These are phyloP conservation scores for Hypoxylon crocopeplum DNA, from an alignment of 495 filamentous ascomycete species.

Conservation along the genomic window DNA sequence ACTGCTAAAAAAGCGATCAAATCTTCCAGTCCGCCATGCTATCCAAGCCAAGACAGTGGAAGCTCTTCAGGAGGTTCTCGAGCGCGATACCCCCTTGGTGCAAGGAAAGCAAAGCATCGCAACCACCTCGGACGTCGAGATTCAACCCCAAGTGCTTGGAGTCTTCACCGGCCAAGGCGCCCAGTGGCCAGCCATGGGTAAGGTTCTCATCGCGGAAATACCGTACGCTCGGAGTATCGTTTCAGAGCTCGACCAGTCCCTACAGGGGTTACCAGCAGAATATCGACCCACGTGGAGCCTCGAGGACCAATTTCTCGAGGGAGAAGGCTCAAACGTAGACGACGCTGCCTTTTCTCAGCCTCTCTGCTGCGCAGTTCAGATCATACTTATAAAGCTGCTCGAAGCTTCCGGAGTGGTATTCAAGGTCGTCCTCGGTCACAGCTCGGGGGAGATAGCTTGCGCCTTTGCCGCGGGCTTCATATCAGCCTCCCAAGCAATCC, in stretches of 20 bases:
- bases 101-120: background rate
- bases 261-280: constrained; percentile 3
- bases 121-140: background rate
- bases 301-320: constrained; percentile 4
- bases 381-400: no score
- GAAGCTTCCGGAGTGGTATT: background rate
- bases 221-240: background rate
- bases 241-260: constrained; percentile 11
- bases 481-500: constrained; percentile 47
- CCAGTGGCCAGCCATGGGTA: constrained; percentile 32
- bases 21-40: no score
- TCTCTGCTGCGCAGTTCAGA: no score
- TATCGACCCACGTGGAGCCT: constrained; percentile 17
- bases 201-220: background rate
- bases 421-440: constrained; percentile 25
- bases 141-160: background rate
- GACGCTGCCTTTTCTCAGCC: no score
- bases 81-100: background rate
- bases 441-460: constrained; percentile 45
- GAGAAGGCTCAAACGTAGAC: background rate
- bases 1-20: no score
- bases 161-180: constrained; percentile 35
- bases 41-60: no score
- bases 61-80: no score
- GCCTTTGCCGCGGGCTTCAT: constrained; percentile 55